Evolutionary conservation across 1,284 basidiomycete species (phyloP).

Genomic region (Phylloporus sp.): DNA sequence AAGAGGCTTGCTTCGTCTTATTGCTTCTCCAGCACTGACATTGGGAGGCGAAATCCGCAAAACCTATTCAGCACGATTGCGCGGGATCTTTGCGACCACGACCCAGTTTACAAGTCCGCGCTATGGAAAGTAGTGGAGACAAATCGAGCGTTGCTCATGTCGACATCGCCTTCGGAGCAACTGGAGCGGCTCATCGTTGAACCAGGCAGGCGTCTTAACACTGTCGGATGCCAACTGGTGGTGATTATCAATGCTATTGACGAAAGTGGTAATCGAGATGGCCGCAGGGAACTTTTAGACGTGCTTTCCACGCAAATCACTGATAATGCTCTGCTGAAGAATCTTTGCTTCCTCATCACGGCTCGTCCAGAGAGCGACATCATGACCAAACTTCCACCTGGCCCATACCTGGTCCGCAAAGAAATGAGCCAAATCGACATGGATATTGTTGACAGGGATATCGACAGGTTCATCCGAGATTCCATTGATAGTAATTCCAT

Average conservation of each 20-base stretch:
- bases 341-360: constrained; percentile 15
- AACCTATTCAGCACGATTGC: neutral
- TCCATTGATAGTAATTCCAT: neutral
- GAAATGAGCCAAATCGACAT: neutral
- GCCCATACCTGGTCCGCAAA: neutral
- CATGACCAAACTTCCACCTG: neutral
- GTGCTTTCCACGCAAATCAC: neutral
- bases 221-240: constrained; percentile 10
- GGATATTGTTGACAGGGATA: neutral
- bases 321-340: neutral
- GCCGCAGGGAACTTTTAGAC: constrained; percentile 4
- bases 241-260: constrained; percentile 22
- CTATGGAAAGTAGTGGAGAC: constrained; percentile 8
- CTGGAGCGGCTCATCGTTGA: constrained; percentile 4
- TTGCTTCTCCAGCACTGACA: neutral
- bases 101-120: neutral
- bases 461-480: neutral
- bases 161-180: constrained; percentile 5
- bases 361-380: neutral
- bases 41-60: neutral
- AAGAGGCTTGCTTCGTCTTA: neutral
- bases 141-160: constrained; percentile 10
- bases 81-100: constrained; percentile 9
- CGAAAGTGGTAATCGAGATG: constrained; percentile 11
- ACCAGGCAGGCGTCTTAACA: constrained; percentile 1